Conservation (phyloP, 2,329 filamentous ascomycete species). For the Rutstroemia sp. region DNA sequence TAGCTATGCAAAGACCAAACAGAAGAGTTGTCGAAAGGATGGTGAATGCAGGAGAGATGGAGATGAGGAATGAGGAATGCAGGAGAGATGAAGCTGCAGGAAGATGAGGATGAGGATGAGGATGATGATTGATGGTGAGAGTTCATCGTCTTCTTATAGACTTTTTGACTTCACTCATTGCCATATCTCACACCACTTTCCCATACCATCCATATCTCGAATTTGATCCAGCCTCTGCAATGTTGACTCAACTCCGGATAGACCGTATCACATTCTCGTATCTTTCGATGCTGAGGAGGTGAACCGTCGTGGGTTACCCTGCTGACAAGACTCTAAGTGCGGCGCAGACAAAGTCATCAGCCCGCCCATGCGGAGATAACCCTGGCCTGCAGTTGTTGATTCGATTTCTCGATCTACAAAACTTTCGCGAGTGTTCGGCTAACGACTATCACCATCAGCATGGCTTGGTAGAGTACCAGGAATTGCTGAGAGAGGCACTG, state of each 20-base stretch:
- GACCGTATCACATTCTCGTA: not conserved
- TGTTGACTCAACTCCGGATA: not conserved
- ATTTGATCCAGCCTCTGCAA: not conserved
- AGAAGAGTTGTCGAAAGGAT: not conserved
- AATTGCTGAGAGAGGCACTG: not conserved
- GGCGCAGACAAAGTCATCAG: not conserved
- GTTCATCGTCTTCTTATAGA: conserved; percentile 3
- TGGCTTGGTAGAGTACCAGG: too few species aligned
- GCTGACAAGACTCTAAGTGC: not conserved
- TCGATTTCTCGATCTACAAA: too few species aligned
- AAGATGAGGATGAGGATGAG: not conserved
- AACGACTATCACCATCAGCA: too few species aligned
- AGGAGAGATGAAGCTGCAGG: not conserved
- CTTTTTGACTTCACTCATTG: not conserved
- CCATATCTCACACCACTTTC: not conserved
- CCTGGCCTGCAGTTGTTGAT: too few species aligned
- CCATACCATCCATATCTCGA: not conserved
- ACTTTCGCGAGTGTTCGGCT: too few species aligned
- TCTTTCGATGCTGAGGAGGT: not conserved
- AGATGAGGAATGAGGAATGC: not conserved
- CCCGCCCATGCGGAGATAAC: not conserved
- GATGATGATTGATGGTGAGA: conserved; percentile 2
- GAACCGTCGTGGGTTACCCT: not conserved
- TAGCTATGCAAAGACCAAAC: not conserved
- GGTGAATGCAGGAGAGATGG: not conserved